Percentiles rank a stretch among this genome's conserved stretches.
Conservation (phyloP, 257 asterid genomes). For the Solanum pimpinellifolium region DNA sequence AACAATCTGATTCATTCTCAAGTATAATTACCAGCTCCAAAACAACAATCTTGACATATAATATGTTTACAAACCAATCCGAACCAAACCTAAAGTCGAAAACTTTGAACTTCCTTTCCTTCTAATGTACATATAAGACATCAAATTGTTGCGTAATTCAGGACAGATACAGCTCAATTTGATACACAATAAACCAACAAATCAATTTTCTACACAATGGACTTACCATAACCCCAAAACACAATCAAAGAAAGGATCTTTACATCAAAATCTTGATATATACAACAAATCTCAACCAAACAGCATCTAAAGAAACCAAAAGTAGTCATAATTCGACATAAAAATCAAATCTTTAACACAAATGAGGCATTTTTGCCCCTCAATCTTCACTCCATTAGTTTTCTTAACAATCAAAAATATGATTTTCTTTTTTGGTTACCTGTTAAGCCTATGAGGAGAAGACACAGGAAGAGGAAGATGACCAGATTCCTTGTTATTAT, state of each 20-base stretch:
- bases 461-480: constrained; percentile 34
- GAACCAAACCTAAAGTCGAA: not conserved
- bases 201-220: not conserved
- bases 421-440: constrained; percentile 20
- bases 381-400: not conserved
- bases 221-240: not conserved
- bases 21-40: not conserved
- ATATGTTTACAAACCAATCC: not conserved
- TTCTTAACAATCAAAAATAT: not conserved
- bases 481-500: constrained; percentile 20
- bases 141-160: not conserved
- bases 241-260: not conserved
- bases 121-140: not conserved
- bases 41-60: not conserved
- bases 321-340: not conserved
- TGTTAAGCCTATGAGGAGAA: constrained; percentile 56
- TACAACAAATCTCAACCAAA: not conserved
- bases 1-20: not conserved
- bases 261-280: not conserved
- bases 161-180: not conserved
- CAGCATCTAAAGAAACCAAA: not conserved
- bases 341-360: not conserved
- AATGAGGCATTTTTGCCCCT: not conserved
- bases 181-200: no score
- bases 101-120: not conserved